Percentiles rank a stretch among this genome's conserved stretches.
Conservation (phyloP, 2,329 filamentous ascomycete species). For the Cordyceps fumosorosea region DNA sequence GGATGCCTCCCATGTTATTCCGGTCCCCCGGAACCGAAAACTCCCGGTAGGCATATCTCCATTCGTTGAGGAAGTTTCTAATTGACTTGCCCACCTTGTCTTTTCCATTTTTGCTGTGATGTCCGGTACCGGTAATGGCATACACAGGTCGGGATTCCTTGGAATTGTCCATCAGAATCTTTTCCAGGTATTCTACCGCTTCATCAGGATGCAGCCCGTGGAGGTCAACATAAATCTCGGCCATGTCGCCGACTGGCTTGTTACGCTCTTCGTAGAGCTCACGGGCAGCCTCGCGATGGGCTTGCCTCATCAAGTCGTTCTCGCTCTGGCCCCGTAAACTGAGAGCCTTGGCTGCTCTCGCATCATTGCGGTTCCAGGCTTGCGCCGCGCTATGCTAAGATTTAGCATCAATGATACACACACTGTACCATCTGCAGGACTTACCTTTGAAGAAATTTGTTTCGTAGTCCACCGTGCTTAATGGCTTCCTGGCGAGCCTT, state of each 20-base stretch:
- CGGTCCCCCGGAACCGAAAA: constrained; percentile 95
- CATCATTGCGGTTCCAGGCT: constrained; percentile 97
- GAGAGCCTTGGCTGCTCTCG: constrained; percentile 88
- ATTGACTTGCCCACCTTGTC: constrained; percentile 97
- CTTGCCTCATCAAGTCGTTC: constrained; percentile 95
- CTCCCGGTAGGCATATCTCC: constrained; percentile 91
- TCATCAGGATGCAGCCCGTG: constrained; percentile 99
- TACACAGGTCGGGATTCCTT: constrained; percentile 73
- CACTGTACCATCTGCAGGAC: constrained; percentile 17
- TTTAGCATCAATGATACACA: not conserved
- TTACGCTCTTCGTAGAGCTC: constrained; percentile 93
- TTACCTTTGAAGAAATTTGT: constrained; percentile 94
- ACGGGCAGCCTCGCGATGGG: constrained; percentile 86
- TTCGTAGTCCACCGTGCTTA: constrained; percentile 90
- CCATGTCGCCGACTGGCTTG: constrained; percentile 44
- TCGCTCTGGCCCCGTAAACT: constrained; percentile 92
- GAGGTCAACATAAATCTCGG: constrained; percentile 87
- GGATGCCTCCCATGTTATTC: constrained; percentile 69
- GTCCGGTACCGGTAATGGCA: constrained; percentile 92
- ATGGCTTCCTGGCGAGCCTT: constrained; percentile 94
- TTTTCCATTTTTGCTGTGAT: constrained; percentile 97
- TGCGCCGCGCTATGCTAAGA: constrained; percentile 64
- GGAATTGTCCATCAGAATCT: constrained; percentile 76
- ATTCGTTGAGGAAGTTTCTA: constrained; percentile 85
- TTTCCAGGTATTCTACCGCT: constrained; percentile 88